A percentile compares a stretch with the other conserved stretches of the same genome.
phyloP scores from a whole-genome alignment of 768 basidiomycete species.

The Butyriboletus loyo region DNA sequence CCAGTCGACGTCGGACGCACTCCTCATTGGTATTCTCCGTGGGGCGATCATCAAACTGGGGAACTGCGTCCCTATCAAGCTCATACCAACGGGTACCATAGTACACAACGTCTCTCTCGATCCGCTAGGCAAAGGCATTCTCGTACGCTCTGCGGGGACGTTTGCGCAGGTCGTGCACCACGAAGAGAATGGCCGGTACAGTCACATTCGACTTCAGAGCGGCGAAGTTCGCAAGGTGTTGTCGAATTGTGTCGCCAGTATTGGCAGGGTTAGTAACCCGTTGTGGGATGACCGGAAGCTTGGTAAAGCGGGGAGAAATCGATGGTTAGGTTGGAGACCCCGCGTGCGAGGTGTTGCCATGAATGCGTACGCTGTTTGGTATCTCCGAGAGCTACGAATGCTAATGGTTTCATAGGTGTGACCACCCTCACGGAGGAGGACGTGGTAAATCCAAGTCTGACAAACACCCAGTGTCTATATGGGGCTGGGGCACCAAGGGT shows the following conservation, averaged over 20 bases:
- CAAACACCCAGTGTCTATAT: constrained; percentile 89
- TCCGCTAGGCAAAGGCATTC: constrained; percentile 70
- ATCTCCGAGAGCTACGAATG: not conserved
- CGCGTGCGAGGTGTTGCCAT: constrained; percentile 93
- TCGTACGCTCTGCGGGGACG: constrained; percentile 88
- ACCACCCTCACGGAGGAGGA: constrained; percentile 97
- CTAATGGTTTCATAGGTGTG: constrained; percentile 46
- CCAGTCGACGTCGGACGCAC: constrained; percentile 49
- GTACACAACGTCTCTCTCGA: constrained; percentile 83
- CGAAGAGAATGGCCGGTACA: constrained; percentile 67
- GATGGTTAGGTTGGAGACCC: constrained; percentile 86
- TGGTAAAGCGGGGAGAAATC: constrained; percentile 87
- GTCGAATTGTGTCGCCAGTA: constrained; percentile 78
- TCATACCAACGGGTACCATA: constrained; percentile 89
- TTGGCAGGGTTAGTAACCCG: constrained; percentile 90
- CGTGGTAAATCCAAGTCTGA: constrained; percentile 97
- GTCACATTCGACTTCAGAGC: constrained; percentile 82
- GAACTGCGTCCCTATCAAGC: constrained; percentile 86
- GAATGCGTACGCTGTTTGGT: constrained; percentile 68
- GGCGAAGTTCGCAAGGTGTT: constrained; percentile 90
- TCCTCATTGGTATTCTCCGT: constrained; percentile 83
- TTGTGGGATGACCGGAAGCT: constrained; percentile 81
- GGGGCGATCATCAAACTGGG: constrained; percentile 83
- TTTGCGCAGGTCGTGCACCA: constrained; percentile 80
- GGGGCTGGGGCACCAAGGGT: constrained; percentile 92